phyloP scores from a whole-genome alignment of 2,329 filamentous ascomycete genomes.

The Zymoseptoria tritici region DNA sequence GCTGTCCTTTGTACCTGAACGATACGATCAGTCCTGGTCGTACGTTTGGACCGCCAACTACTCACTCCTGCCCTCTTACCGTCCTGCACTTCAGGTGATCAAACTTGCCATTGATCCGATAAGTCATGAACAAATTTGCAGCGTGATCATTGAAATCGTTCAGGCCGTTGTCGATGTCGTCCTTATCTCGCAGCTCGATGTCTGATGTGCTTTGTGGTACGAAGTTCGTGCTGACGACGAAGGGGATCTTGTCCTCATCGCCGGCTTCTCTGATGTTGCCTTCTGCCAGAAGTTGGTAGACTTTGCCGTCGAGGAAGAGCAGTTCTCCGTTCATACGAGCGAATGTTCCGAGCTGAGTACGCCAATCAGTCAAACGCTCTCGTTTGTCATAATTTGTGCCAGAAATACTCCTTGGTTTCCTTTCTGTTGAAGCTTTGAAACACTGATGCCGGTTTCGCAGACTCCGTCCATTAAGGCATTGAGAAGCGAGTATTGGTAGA shows the following conservation, averaged over 20 bases:
- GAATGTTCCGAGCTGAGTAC: conserved; percentile 38
- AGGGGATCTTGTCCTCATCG: conserved; percentile 33
- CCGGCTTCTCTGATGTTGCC: conserved; percentile 30
- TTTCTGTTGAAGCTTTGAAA: conserved; percentile 39
- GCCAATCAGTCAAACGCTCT: background rate
- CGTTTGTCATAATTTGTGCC: background rate
- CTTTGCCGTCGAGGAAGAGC: conserved; percentile 35
- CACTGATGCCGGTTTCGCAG: conserved; percentile 41
- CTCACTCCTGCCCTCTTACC: conserved; percentile 25
- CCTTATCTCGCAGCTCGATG: conserved; percentile 19
- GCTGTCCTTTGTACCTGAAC: conserved; percentile 23
- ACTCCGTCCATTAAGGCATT: conserved; percentile 41
- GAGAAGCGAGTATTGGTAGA: conserved; percentile 40
- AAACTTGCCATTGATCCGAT: conserved; percentile 26
- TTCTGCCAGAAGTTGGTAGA: conserved; percentile 37
- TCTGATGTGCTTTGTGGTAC: conserved; percentile 21
- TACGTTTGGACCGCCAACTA: background rate
- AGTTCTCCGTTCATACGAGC: conserved; percentile 39
- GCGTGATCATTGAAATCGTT: conserved; percentile 22
- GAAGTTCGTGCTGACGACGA: conserved; percentile 31
- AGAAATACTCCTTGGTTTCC: conserved; percentile 39
- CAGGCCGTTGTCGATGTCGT: conserved; percentile 22
- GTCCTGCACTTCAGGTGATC: conserved; percentile 28
- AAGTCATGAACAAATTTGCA: conserved; percentile 30
- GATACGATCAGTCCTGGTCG: background rate